These are phyloP conservation scores for Geum urbanum DNA, from an alignment of 306 rosid genomes.

Conservation along the genomic window DNA sequence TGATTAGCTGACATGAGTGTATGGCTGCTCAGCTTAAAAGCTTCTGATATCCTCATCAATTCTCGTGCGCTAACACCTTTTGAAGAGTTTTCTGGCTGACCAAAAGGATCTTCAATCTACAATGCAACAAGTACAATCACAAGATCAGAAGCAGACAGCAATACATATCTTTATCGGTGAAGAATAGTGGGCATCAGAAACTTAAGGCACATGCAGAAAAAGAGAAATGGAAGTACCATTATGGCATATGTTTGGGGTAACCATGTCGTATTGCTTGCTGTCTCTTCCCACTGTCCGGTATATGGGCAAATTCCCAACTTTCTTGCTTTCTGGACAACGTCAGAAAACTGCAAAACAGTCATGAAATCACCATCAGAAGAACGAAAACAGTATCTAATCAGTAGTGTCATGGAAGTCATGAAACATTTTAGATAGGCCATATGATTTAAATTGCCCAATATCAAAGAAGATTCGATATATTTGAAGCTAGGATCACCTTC, in stretches of 20 bases:
- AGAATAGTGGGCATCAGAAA: constrained; percentile 14
- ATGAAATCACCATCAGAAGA: constrained; percentile 7
- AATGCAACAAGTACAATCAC: constrained; percentile 23
- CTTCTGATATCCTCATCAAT: constrained; percentile 50
- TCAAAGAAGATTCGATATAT: not conserved
- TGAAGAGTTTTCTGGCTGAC: constrained; percentile 66
- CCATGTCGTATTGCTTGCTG: constrained; percentile 63
- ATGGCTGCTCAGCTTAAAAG: constrained; percentile 31
- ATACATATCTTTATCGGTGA: constrained; percentile 13
- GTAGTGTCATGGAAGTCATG: not conserved
- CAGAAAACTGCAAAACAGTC: constrained; percentile 55
- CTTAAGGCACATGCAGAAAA: not conserved
- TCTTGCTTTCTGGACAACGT: constrained; percentile 41
- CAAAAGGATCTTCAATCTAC: constrained; percentile 92
- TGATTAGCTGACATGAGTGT: constrained; percentile 36
- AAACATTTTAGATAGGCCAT: not conserved
- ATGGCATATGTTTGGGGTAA: constrained; percentile 64
- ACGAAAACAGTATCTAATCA: constrained; percentile 15
- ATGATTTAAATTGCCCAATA: not conserved
- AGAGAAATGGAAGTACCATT: constrained; percentile 49
- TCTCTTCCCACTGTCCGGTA: constrained; percentile 61
- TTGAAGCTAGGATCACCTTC: constrained; percentile 46
- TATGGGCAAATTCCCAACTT: constrained; percentile 57
- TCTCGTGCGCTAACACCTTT: constrained; percentile 51
- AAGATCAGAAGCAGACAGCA: constrained; percentile 23